Evolutionary conservation across 495 filamentous ascomycete species (phyloP), one percentile per base, ranked within the genome.

Genomic region (Xylaria palmicola): DNA sequence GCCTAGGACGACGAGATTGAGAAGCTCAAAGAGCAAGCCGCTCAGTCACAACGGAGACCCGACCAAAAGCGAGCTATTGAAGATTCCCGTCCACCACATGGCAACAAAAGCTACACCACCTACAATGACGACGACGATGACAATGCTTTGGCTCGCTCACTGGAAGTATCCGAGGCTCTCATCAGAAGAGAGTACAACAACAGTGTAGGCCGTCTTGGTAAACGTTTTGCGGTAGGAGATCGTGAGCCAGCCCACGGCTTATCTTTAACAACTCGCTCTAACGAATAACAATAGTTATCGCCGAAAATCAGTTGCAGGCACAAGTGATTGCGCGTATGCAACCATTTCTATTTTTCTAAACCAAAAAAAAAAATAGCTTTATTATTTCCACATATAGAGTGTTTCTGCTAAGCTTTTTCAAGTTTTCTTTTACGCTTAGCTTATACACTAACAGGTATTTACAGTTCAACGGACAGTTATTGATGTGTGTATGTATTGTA

Each of bases 281-380:
- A 54, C 22, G n/a, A 7, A 7, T 40, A 7, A 29, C 15, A 13
- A 2, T n/a, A 74, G 70, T 72, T 30, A 58, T 74, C 40, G 65
- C 72, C 7, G 72, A 76, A 56, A 74, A 63, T 43, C 74, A 76
- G 26, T 64, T 74, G 32, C 74, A 76, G 40, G 50, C 60, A 20
- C 70, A 74, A 40, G 68, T 74, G 51, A 76, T 76, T 55, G 66
- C 69, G 65, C 74, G 54, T 57, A 57, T 24, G 51, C 29, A 15
- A n/a, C 15, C 12, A 12, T 22, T 6, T 9, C 9, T 1, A 17
- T 41, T 41, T 15, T 27, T 20, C 8, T 2, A 9, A 0, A 4
- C 9, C 20, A n/a, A n/a, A n/a, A n/a, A n/a, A n/a, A n/a, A n/a
- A n/a, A n/a, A n/a, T n/a, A n/a, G n/a, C n/a, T n/a, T n/a, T n/a